Base-by-base conservation (phyloP, 306 rosid species). In the Crotalaria pallida region DNA sequence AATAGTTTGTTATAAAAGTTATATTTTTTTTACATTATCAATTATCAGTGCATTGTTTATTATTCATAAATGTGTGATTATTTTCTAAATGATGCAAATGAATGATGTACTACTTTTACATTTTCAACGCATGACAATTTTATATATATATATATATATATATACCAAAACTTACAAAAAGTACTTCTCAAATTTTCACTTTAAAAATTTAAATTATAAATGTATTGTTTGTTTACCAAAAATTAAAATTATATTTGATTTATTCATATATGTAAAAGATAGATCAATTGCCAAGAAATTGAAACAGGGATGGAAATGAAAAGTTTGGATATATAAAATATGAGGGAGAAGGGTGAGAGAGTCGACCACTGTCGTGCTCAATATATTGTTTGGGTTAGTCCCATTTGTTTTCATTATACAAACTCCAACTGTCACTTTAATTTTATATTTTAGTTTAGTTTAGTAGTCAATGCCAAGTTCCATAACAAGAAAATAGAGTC, bases 391-490 rank as follows among this genome's bases (percentile, higher is more conserved):
- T 34, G 67, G 51, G 67, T 21, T 60, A 67, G 41, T 26, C 59
- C 71, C 63, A 59, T 79, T 66, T 67, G 79, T 79, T 72, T 57
- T 41, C 77, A 71, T 78, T 58, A 64, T 50, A 63, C 59, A 71
- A 44, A 63, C 17, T 51, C 4, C n/a, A 73, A 74, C 64, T 74
- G 80, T 75, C 70, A 69, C 55, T 69, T 63, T 50, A 53, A 18
- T 49, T 58, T 23, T 38, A 5, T 68, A 60, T 73, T n/a, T 8
- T 8, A 24, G 36, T 47, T 49, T 68, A 65, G 84, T 47, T 56
- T 75, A 70, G 81, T 65, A 81, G 81, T 77, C 60, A 70, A 73
- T 67, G 65, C 22, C 67, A 76, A 65, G 58, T 76, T 34, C 69
- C 50, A 75, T 48, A 70, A 57, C 21, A 57, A 70, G 84, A 70